These are phyloP conservation scores for Sordariomycetes sp. DNA, from an alignment of 2,329 filamentous ascomycete genomes.

Conservation along the genomic window DNA sequence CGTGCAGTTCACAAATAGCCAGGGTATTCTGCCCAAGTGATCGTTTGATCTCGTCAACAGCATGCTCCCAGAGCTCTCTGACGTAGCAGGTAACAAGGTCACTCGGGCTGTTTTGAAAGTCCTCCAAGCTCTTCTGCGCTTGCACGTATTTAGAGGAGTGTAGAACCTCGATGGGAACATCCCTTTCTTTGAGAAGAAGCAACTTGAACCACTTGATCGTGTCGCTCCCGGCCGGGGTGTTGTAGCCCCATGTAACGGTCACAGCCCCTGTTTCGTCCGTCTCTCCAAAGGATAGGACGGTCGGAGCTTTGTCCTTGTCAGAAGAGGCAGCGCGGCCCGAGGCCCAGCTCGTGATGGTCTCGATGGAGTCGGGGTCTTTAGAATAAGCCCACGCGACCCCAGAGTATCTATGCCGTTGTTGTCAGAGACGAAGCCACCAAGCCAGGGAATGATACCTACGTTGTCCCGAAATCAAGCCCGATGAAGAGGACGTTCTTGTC, in stretches of 20 bases:
- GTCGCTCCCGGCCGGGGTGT: conserved; percentile 10
- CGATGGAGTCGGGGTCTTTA: conserved; percentile 12
- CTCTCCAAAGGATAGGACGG: conserved; percentile 11
- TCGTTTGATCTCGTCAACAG: background rate
- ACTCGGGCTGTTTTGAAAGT: conserved; percentile 8
- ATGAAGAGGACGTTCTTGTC: conserved; percentile 18
- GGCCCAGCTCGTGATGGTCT: conserved; percentile 21
- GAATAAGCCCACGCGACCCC: conserved; percentile 29
- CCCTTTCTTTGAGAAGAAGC: conserved; percentile 19
- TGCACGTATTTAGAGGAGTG: conserved; percentile 11
- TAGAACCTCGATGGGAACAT: conserved; percentile 15
- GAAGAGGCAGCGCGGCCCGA: conserved; percentile 9
- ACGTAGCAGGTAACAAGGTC: background rate
- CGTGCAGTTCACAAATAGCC: conserved; percentile 8
- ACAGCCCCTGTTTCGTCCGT: accelerated
- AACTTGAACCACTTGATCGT: conserved; percentile 32
- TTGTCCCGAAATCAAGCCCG: conserved; percentile 38
- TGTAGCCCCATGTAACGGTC: conserved; percentile 31
- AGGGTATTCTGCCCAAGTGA: background rate
- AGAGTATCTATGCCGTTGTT: conserved; percentile 18
- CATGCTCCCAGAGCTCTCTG: background rate
- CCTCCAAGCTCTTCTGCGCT: background rate
- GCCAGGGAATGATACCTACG: conserved; percentile 15
- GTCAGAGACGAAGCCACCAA: conserved; percentile 2
- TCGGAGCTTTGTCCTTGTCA: conserved; percentile 21